phyloP scores from a whole-genome alignment of 2,329 filamentous ascomycete species.

The Penicillium sp. region DNA sequence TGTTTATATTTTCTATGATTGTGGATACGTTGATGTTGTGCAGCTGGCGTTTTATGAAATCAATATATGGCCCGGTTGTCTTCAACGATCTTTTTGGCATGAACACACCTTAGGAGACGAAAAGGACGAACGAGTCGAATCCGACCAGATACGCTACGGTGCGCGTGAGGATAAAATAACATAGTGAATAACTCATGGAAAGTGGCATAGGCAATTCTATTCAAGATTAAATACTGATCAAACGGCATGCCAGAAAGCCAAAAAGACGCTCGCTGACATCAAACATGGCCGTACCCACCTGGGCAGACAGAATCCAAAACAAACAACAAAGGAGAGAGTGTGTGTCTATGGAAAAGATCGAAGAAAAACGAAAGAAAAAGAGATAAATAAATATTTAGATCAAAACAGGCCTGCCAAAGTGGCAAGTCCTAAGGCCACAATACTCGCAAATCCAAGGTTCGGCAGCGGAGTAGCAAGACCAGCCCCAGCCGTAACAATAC shows the following conservation, averaged over 20 bases:
- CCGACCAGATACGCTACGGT: background rate
- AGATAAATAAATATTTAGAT: background rate
- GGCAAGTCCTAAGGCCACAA: conserved; percentile 9
- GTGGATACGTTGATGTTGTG: background rate
- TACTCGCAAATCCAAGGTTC: background rate
- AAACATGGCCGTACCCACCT: conserved; percentile 23
- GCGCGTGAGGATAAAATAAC: background rate
- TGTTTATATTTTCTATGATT: background rate
- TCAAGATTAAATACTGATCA: conserved; percentile 5
- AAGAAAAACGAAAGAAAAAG: background rate
- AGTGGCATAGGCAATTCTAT: conserved; percentile 5
- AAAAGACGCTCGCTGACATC: conserved; percentile 28
- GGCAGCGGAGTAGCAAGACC: conserved; percentile 7
- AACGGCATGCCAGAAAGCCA: conserved; percentile 2
- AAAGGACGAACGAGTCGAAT: background rate
- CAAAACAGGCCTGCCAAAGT: conserved; percentile 11
- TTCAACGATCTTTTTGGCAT: background rate
- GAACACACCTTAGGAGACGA: background rate
- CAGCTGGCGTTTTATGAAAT: background rate
- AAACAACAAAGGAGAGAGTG: conserved; percentile 5
- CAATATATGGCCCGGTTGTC: background rate
- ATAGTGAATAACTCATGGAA: background rate
- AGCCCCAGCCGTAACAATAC: conserved; percentile 14
- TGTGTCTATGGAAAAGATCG: background rate
- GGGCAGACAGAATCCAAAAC: conserved; percentile 9